Evolutionary conservation across 2,329 filamentous ascomycete species (phyloP).

Genomic region (Penicillium janthinellum): DNA sequence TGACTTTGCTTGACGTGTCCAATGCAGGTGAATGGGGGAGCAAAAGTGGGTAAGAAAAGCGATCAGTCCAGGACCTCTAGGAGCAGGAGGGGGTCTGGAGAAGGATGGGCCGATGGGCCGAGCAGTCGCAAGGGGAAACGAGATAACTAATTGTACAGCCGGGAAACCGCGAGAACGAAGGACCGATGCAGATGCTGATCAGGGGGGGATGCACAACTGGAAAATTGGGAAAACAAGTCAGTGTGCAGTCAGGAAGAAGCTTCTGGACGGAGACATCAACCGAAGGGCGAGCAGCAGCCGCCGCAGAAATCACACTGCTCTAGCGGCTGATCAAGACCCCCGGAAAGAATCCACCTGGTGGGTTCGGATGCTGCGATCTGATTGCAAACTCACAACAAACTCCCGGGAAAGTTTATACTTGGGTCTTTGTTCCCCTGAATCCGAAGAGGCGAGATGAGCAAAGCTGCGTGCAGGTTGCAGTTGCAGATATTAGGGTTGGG

Average conservation of each 20-base stretch:
- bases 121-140: constrained; percentile 16
- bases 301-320: constrained; percentile 10
- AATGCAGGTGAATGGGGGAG: constrained; percentile 14
- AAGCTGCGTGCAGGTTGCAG: no score
- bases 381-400: constrained; percentile 11
- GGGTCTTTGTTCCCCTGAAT: neutral
- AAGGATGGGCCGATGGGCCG: constrained; percentile 6
- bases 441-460: neutral
- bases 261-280: constrained; percentile 20
- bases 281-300: constrained; percentile 8
- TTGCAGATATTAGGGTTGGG: no score
- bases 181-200: constrained; percentile 7
- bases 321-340: constrained; percentile 28
- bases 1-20: constrained; percentile 23
- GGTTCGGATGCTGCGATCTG: constrained; percentile 17
- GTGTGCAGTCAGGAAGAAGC: constrained; percentile 22
- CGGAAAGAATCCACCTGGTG: constrained; percentile 27
- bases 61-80: constrained; percentile 11
- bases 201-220: constrained; percentile 6
- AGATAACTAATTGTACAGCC: constrained; percentile 1
- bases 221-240: constrained; percentile 12
- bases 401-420: neutral
- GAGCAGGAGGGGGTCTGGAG: neutral
- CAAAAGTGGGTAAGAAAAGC: constrained; percentile 5
- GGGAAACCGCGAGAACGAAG: constrained; percentile 1